Conservation (phyloP, 2,329 filamentous ascomycete genomes). For the Pestalotiopsis sp. region DNA sequence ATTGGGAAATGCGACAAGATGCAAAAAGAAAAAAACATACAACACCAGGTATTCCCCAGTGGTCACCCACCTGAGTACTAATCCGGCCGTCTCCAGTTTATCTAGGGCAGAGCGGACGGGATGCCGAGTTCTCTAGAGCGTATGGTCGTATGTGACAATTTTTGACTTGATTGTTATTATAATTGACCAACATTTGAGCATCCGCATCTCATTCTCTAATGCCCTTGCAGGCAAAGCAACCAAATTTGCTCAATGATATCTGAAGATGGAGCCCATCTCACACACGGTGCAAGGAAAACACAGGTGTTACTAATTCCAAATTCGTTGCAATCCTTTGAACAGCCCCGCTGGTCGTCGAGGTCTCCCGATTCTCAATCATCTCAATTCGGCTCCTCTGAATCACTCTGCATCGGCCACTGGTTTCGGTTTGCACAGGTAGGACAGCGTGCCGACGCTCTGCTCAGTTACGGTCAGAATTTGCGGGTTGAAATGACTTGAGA, state of each 20-base stretch:
- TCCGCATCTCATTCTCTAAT: too few relatives aligned
- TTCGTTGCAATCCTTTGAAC: too few relatives aligned
- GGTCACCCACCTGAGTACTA: background rate
- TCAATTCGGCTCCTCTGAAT: background rate
- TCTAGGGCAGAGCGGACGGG: constrained; percentile 1
- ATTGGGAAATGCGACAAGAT: background rate
- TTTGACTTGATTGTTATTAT: background rate
- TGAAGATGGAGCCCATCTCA: too few relatives aligned
- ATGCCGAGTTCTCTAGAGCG: background rate
- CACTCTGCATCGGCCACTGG: background rate
- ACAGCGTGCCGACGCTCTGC: background rate
- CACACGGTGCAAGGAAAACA: too few relatives aligned
- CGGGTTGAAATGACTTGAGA: background rate
- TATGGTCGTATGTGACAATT: background rate
- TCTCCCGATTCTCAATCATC: too few relatives aligned
- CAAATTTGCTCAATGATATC: too few relatives aligned
- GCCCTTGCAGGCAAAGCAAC: too few relatives aligned
- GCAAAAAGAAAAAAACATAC: background rate
- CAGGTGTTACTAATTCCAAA: too few relatives aligned
- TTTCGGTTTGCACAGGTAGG: background rate
- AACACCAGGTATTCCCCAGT: background rate
- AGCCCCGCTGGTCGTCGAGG: too few relatives aligned
- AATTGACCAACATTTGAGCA: background rate
- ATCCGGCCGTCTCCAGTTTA: background rate
- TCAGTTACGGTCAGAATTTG: background rate